Evolutionary conservation across 345 rosid genomes (phyloP), one percentile per base, ranked within the genome.

Genomic region (Eucalyptus viminalis): DNA sequence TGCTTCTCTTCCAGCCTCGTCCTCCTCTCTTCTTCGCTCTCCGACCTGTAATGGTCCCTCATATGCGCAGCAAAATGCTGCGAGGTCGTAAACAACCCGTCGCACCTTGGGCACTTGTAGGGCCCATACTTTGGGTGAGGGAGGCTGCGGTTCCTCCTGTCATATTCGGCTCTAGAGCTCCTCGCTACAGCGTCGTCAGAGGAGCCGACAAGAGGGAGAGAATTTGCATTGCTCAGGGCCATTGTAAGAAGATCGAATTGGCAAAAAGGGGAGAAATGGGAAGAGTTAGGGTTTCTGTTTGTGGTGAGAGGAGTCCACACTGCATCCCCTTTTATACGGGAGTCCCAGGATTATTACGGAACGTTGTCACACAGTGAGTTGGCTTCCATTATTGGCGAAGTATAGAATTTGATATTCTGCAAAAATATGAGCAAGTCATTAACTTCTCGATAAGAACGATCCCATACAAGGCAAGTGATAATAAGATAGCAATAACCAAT

Each of bases 21-120:
- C 80, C 53, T 83, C 89, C 62, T 93, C 69, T 90, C 89, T 3
- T 88, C 92, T 6, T 16, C 54, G 14, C 56, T 92, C 81, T 93
- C 94, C 6, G 7, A 8, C 88, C 19, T 88, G 89, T 91, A 92
- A 40, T 93, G 92, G n/a, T 31, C 47, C 15, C 19, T 9, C 45
- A 92, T 43, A 43, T 92, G 94, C 24, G 93, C 87, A 8, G 94
- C 94, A 89, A 93, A 93, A 2, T 7, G 25, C 40, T 90, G 91
- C 2, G 92, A 91, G 5, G 47, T 60, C 11, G 14, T 11, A 51
- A 89, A 89, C 85, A 88, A 69, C 3, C 1, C 37, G 2, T 34
- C 45, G 86, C 92, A 93, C 86, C n/a, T 92, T 15, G 92, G 92
- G 88, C 94, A 92, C 15, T 58, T 86, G 87, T 92, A 91, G 11